A percentile compares a stretch with the other conserved stretches of the same genome.
Conservation (phyloP, 2,329 filamentous ascomycete genomes). For the Epichloe typhina region DNA sequence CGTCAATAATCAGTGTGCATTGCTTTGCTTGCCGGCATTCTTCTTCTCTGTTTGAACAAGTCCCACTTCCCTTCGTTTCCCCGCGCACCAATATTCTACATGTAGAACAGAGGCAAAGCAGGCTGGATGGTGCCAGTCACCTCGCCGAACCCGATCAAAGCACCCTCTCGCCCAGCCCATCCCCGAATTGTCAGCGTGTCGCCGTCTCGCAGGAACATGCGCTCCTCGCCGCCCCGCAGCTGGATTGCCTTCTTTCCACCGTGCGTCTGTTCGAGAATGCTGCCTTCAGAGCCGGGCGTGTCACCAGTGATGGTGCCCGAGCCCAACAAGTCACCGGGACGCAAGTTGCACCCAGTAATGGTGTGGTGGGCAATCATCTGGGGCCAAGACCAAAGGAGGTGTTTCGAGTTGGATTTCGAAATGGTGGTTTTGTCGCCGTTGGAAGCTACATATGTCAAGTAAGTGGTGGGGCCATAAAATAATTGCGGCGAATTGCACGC, state of each 20-base stretch:
- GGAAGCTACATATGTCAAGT: constrained; percentile 11
- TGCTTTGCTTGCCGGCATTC: no score
- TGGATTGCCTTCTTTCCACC: constrained; percentile 53
- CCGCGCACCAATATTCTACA: not conserved
- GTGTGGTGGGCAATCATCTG: constrained; percentile 79
- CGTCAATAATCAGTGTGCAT: not conserved
- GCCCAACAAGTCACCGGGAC: constrained; percentile 61
- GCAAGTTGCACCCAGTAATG: constrained; percentile 62
- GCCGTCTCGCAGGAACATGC: constrained; percentile 61
- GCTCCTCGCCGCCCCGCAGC: constrained; percentile 50
- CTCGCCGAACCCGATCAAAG: constrained; percentile 65
- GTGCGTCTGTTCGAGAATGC: constrained; percentile 58
- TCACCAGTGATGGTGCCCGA: constrained; percentile 64
- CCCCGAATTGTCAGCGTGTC: constrained; percentile 57
- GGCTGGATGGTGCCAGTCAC: constrained; percentile 47
- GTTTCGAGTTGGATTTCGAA: constrained; percentile 20
- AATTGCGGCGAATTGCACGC: not conserved
- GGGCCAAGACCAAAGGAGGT: constrained; percentile 64
- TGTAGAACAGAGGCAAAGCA: constrained; percentile 17
- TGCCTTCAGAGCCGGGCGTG: constrained; percentile 49
- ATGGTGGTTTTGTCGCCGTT: constrained; percentile 20
- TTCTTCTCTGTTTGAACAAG: not conserved
- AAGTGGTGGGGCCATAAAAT: no score
- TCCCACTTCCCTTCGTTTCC: not conserved
- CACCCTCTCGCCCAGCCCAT: constrained; percentile 49